Base-by-base conservation (phyloP, 2,329 filamentous ascomycete genomes). In the Sphaerostilbella broomeana region DNA sequence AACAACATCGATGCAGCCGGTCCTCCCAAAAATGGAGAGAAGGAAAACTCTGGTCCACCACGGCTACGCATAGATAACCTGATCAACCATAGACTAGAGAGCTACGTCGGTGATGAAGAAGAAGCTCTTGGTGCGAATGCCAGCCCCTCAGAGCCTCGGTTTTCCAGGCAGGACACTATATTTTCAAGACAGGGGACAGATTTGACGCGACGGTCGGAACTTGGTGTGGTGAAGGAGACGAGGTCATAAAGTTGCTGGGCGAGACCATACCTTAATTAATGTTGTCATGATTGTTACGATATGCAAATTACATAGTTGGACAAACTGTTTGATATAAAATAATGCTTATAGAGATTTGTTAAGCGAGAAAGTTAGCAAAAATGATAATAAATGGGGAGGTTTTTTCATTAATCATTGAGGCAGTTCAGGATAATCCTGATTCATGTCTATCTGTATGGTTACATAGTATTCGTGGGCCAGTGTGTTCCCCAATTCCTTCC, bases 21-120 rank as follows among this genome's bases (percentile, higher is more conserved):
- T 4, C 61, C 61, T 11, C 61, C 58, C 8, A 61, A 61, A 46
- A 64, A 64, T 22, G 60, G 59, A 16, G 50, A 53, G 27, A 50
- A 48, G 15, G 51, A 62, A 13, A 61, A 61, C 28, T 61, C 61
- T 1, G 61, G 61, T 1, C 61, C 61, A 12, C 61, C 61, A 2
- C 57, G 61, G 11, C 47, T 64, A 11, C 57, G 61, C 4, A 63
- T 64, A 38, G 61, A 64, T 50, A 63, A 64, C 35, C 49, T 63
- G 28, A 61, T 64, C 47, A 63, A 63, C 38, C 51, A 51, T 29
- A 52, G 61, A 24, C 40, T 53, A 12, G 49, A 35, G 26, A 29
- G 26, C 3, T 32, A 41, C 26, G 26, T 19, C 26, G 17, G 31
- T 4, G 27, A 31, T 16, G 33, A 36, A 7, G 33, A 36, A 7